These are phyloP conservation scores for Globomyces pollinis-pini DNA, from an alignment of 192 early-diverging fungal species.

Conservation along the genomic window DNA sequence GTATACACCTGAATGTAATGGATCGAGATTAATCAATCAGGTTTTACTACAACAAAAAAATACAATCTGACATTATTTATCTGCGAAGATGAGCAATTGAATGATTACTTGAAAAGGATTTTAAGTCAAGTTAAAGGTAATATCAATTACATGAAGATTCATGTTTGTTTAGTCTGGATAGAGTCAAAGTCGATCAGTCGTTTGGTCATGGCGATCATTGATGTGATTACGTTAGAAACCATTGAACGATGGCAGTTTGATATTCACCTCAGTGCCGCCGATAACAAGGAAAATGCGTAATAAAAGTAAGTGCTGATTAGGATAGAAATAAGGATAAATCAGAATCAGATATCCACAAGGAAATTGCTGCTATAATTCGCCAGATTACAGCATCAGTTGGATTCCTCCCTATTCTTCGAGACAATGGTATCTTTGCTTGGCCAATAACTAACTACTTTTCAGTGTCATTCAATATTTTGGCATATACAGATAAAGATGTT, in stretches of 20 bases:
- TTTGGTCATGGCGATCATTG: slow-evolving; percentile 79
- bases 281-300: too few species aligned
- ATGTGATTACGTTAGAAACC: slow-evolving; percentile 72
- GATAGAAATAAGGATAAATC: slow-evolving; percentile 17
- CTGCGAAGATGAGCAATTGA: slow-evolving; percentile 60
- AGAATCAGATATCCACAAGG: slow-evolving; percentile 56
- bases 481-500: slow-evolving; percentile 78
- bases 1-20: slow-evolving; percentile 68
- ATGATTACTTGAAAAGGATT: slow-evolving; percentile 68
- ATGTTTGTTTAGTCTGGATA: too few species aligned
- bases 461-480: slow-evolving; percentile 87
- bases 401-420: slow-evolving; percentile 81
- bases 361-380: slow-evolving; percentile 84
- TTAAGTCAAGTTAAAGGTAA: slow-evolving; percentile 61
- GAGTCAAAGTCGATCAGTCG: slow-evolving; percentile 58
- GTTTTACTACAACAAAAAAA: slow-evolving; percentile 78
- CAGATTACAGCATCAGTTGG: slow-evolving; percentile 87
- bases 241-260: slow-evolving; percentile 95
- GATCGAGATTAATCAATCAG: slow-evolving; percentile 19
- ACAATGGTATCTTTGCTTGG: too few species aligned
- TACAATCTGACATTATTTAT: slow-evolving; percentile 80
- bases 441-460: background rate
- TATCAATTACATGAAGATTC: background rate
- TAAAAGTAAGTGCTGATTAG: too few species aligned
- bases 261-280: slow-evolving; percentile 15